Evolutionary conservation across 164 flowering plant genomes (phyloP).

Genomic region (Magnolia kwangsiensis): DNA sequence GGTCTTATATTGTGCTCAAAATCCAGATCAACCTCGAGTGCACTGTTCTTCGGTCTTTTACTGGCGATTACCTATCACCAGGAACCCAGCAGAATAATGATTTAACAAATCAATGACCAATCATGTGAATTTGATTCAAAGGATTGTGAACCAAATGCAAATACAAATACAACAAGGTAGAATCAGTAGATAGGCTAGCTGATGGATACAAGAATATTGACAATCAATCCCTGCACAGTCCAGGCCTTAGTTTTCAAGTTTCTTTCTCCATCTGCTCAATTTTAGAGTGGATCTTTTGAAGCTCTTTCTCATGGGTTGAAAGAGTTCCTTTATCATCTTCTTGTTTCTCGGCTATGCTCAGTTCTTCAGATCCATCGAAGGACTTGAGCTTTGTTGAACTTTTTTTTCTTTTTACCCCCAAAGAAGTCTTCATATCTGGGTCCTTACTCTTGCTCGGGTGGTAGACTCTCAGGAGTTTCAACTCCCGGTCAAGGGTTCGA

Average conservation of each 20-base stretch:
- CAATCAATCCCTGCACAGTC: slow-evolving; percentile 68
- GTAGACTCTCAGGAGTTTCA: too few relatives aligned
- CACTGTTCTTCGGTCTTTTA: slow-evolving; percentile 85
- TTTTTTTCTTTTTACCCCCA: too few relatives aligned
- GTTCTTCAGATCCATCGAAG: slow-evolving; percentile 34
- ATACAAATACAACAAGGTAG: too few relatives aligned
- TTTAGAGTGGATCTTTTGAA: slow-evolving; percentile 39
- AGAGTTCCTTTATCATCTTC: slow-evolving; percentile 36
- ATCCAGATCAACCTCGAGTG: slow-evolving; percentile 88
- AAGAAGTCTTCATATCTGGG: too few relatives aligned
- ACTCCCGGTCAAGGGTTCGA: too few relatives aligned
- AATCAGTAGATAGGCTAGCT: neutral
- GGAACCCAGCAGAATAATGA: slow-evolving; percentile 8
- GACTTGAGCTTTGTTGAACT: slow-evolving; percentile 27
- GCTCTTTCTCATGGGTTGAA: slow-evolving; percentile 81
- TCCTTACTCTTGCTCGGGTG: too few relatives aligned
- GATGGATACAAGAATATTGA: neutral
- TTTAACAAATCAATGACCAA: neutral
- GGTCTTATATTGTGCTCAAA: slow-evolving; percentile 92
- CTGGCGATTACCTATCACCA: slow-evolving; percentile 67
- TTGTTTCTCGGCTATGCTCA: neutral
- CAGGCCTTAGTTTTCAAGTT: slow-evolving; percentile 74
- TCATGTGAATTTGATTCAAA: neutral
- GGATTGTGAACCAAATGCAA: neutral
- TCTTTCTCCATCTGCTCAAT: slow-evolving; percentile 81